Percentiles rank a stretch among this genome's conserved stretches.
Conservation (phyloP, 306 rosid genomes). For the Dryas drummondii region DNA sequence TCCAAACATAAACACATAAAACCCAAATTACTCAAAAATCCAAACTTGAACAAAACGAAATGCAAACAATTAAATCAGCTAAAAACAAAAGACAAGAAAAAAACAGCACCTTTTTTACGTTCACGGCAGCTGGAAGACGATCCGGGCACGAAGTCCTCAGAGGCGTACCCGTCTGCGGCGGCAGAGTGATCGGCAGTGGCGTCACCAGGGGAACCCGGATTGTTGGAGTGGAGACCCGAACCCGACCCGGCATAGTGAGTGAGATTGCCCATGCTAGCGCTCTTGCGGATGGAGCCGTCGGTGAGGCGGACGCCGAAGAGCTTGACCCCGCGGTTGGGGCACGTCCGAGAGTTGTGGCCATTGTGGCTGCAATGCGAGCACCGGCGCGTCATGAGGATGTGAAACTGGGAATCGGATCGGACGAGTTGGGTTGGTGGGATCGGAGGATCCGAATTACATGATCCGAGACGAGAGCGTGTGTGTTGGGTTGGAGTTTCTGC, state of each 20-base stretch:
- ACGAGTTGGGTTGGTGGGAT: slow-evolving; percentile 22
- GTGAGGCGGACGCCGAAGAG: slow-evolving; percentile 89
- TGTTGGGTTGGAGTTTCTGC: background rate
- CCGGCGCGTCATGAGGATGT: slow-evolving; percentile 69
- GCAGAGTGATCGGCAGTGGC: slow-evolving; percentile 64
- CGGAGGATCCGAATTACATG: slow-evolving; percentile 44
- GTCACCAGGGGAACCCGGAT: slow-evolving; percentile 84
- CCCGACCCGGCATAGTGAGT: slow-evolving; percentile 72
- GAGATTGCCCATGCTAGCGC: slow-evolving; percentile 97
- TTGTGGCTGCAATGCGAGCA: slow-evolving; percentile 99
- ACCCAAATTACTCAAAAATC: background rate
- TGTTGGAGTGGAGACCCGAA: slow-evolving; percentile 35
- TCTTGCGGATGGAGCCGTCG: slow-evolving; percentile 92
- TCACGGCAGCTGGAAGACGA: slow-evolving; percentile 91
- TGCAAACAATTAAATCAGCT: background rate
- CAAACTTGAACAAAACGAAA: background rate
- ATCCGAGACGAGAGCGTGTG: slow-evolving; percentile 28
- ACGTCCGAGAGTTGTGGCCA: slow-evolving; percentile 96
- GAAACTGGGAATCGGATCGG: slow-evolving; percentile 23
- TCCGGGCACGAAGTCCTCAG: slow-evolving; percentile 96
- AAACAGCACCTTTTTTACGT: slow-evolving; percentile 77
- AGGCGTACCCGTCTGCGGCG: slow-evolving; percentile 81
- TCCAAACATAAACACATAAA: background rate
- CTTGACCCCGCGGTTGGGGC: slow-evolving; percentile 96
- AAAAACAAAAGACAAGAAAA: background rate